Evolutionary conservation across 768 basidiomycete species (phyloP).

Genomic region (Gyrodon lividus): DNA sequence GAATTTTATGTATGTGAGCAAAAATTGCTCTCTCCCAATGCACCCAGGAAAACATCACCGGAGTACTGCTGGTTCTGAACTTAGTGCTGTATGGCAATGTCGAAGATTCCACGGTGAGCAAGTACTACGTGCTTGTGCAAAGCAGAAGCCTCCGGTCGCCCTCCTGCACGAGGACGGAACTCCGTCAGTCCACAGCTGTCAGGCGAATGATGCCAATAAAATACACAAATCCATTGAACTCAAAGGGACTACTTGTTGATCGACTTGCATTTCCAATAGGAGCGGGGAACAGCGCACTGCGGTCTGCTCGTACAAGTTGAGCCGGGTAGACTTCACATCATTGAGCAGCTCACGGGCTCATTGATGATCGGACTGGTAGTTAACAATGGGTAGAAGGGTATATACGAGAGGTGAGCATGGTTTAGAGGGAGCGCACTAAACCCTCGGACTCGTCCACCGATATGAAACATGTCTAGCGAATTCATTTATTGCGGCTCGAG

Average conservation of each 20-base stretch:
- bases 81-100: not conserved
- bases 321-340: constrained; percentile 1
- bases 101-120: not conserved
- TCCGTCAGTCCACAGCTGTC: not conserved
- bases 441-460: constrained; percentile 16
- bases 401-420: not conserved
- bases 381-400: not conserved
- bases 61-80: not conserved
- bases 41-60: not conserved
- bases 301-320: constrained; percentile 8
- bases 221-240: constrained; percentile 4
- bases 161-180: constrained; percentile 8
- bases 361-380: not conserved
- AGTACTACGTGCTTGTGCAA: not conserved
- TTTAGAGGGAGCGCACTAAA: constrained; percentile 9
- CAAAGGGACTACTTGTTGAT: constrained; percentile 12
- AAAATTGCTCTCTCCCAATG: not conserved
- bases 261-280: constrained; percentile 22
- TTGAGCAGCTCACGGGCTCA: not conserved
- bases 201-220: constrained; percentile 7
- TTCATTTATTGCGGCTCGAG: constrained; percentile 6
- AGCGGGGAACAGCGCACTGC: constrained; percentile 1
- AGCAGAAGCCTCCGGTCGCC: not conserved
- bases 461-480: constrained; percentile 18
- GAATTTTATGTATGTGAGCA: too few relatives aligned